Base-by-base conservation (phyloP, 441 rosid species). In the Mallotus repandus region DNA sequence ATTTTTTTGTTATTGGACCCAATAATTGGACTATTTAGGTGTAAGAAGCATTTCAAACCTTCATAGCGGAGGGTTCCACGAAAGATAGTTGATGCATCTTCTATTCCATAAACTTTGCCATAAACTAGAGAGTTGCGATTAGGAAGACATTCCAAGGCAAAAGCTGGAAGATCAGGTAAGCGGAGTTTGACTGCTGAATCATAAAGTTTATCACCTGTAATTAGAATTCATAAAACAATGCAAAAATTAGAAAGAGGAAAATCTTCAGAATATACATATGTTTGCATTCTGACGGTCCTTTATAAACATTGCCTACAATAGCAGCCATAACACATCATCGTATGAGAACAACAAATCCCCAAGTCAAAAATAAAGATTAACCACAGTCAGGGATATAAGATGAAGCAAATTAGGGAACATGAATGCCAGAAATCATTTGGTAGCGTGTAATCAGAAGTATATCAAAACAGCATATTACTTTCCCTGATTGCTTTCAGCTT, bases 51-150 rank as follows among this genome's bases (percentile, higher is more conserved):
- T 62, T 67, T 14, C 80, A 21, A 80, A 75, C 98, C 98, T 95
- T 95, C 96, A 66, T 95, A 95, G 79, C 98, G 94, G 61, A 95
- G 92, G 6, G 98, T 95, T 81, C 93, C 98, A 45, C 99, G 99
- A 57, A 92, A 95, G 69, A 92, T 79, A 15, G 97, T 90, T 49
- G 91, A 85, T 63, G 99, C 97, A 19, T 85, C 69, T 74, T 74
- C 85, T 66, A 95, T 95, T 73, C 98, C 89, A 80, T 95, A 95
- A 14, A 81, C 58, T 61, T 91, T 87, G 19, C 91, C 97, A 46
- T 91, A 95, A 73, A 86, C 81, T 79, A 95, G 79, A 9, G 99
- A 92, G 79, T 95, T 85, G 10, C 97, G 94, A 74, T 92, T 95
- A 3, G 99, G 94, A 70, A 95, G 81, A 81, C 94, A 95, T 79